Conservation (phyloP, 495 filamentous ascomycete genomes). For the Oleoguttula mirabilis region DNA sequence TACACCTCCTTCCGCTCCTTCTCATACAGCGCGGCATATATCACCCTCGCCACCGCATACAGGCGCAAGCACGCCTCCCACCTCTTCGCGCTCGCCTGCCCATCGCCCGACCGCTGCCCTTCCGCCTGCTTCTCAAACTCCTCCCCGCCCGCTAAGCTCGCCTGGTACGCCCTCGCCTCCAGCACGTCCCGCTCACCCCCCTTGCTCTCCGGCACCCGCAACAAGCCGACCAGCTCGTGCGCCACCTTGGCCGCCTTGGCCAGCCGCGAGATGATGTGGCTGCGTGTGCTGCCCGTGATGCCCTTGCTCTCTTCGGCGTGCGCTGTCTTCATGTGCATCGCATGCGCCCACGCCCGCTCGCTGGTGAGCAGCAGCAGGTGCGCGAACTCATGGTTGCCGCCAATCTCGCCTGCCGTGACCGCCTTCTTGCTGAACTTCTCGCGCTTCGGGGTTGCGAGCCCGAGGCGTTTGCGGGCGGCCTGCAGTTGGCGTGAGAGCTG, state of each 20-base stretch:
- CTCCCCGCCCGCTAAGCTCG: conserved; percentile 58
- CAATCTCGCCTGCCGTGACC: conserved; percentile 67
- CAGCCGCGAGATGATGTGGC: conserved; percentile 78
- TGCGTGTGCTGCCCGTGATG: conserved; percentile 63
- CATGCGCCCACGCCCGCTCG: conserved; percentile 92
- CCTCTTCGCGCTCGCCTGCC: conserved; percentile 26
- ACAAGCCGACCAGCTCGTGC: conserved; percentile 50
- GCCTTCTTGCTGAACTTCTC: conserved; percentile 68
- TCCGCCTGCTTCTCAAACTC: conserved; percentile 64
- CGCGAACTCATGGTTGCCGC: conserved; percentile 64
- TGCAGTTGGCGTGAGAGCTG: conserved; percentile 73
- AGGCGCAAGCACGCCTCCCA: conserved; percentile 69
- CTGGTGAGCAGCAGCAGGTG: conserved; percentile 69
- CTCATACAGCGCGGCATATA: conserved; percentile 67
- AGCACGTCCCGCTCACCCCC: conserved; percentile 61
- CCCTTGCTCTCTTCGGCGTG: conserved; percentile 66
- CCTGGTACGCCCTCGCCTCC: conserved; percentile 76
- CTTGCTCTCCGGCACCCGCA: conserved; percentile 49
- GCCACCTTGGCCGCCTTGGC: conserved; percentile 66
- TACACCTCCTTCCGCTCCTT: conserved; percentile 58
- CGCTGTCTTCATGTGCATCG: conserved; percentile 81
- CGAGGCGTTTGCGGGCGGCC: conserved; percentile 72
- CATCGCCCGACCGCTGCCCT: conserved; percentile 18
- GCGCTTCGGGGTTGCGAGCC: conserved; percentile 66
- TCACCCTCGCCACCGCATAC: conserved; percentile 65